Conservation (phyloP, 768 basidiomycete species). For the Grammothele lineata region DNA sequence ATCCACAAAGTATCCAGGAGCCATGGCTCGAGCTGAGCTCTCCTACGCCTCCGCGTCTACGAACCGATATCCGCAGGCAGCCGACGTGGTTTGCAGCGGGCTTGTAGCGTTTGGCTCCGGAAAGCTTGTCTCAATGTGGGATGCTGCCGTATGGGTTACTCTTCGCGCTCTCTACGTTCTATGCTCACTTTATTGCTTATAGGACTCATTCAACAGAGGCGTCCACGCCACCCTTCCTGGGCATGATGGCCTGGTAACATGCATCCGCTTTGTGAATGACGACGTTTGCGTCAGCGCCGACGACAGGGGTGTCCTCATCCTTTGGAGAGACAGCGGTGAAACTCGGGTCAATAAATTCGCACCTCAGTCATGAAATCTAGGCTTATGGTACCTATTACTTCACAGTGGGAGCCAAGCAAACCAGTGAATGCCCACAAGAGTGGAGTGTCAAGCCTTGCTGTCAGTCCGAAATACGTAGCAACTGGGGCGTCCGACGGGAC, state of each 20-base stretch:
- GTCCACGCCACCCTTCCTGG: slow-evolving; percentile 70
- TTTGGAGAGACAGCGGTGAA: slow-evolving; percentile 55
- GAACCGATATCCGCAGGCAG: slow-evolving; percentile 42
- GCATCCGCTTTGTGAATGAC: slow-evolving; percentile 60
- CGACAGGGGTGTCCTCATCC: slow-evolving; percentile 59
- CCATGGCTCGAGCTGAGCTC: slow-evolving; percentile 21
- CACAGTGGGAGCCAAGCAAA: slow-evolving; percentile 53
- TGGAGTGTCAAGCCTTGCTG: slow-evolving; percentile 66
- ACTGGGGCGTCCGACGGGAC: slow-evolving; percentile 83
- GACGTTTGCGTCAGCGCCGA: slow-evolving; percentile 66
- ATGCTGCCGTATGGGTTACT: slow-evolving; percentile 38
- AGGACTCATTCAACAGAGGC: slow-evolving; percentile 51
- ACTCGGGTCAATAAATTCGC: slow-evolving; percentile 45
- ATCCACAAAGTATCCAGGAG: too few relatives aligned
- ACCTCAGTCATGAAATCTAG: too few relatives aligned
- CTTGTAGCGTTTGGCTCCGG: slow-evolving; percentile 57
- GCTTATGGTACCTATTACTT: too few relatives aligned
- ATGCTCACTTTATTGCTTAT: slow-evolving; percentile 1
- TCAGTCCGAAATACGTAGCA: slow-evolving; percentile 45
- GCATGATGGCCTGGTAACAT: slow-evolving; percentile 72
- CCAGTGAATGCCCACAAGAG: slow-evolving; percentile 56
- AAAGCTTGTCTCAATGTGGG: slow-evolving; percentile 56
- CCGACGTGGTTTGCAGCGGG: slow-evolving; percentile 29
- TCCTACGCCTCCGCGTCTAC: slow-evolving; percentile 45
- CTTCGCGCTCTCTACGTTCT: neutral